These are phyloP conservation scores for Scheffersomyces titani DNA, from an alignment of 1,139 yeast genomes.

Conservation along the genomic window DNA sequence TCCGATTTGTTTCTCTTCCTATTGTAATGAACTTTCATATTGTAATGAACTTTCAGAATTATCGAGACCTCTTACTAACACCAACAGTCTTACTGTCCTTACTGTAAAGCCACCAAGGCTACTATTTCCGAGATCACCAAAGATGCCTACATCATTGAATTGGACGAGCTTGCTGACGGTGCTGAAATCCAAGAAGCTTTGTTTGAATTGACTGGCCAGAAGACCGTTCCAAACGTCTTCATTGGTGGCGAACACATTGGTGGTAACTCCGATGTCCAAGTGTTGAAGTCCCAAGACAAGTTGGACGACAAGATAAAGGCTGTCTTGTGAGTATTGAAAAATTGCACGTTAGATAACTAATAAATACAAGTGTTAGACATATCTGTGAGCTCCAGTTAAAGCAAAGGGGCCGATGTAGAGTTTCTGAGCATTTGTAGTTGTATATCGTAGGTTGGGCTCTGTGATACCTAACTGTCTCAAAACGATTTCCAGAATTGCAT, in stretches of 20 bases:
- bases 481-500: no score
- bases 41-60: no score
- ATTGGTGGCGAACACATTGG: conserved; percentile 92
- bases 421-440: neutral
- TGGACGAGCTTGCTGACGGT: conserved; percentile 52
- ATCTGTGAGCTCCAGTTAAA: no score
- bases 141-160: conserved; percentile 65
- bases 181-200: conserved; percentile 74
- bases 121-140: conserved; percentile 53
- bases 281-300: conserved; percentile 37
- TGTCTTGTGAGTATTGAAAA: conserved; percentile 16
- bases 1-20: no score
- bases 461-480: no score
- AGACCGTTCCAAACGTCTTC: conserved; percentile 90
- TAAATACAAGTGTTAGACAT: no score
- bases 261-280: conserved; percentile 86
- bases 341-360: neutral
- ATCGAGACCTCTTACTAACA: neutral
- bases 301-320: conserved; percentile 28
- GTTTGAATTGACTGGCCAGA: conserved; percentile 77
- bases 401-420: no score
- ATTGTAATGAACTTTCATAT: no score
- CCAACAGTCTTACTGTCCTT: conserved; percentile 57
- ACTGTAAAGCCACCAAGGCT: conserved; percentile 65
- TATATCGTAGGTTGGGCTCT: neutral